Percentiles rank a stretch among this genome's conserved stretches.
phyloP scores from a whole-genome alignment of 768 basidiomycete species.

The Suillus weaverae region DNA sequence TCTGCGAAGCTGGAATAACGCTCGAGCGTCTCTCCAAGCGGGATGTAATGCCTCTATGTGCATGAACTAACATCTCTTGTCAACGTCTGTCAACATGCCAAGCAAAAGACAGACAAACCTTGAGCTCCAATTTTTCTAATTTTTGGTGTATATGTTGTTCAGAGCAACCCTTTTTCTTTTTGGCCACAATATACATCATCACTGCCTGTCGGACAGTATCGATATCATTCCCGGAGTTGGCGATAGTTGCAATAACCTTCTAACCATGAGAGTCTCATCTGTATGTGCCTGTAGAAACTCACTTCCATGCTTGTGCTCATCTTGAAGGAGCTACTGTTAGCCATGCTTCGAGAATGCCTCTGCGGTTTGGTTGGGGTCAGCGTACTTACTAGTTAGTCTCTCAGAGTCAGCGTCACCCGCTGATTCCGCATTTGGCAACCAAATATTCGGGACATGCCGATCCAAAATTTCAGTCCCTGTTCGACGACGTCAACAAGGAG shows the following conservation, averaged over 20 bases:
- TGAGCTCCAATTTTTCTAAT: background rate
- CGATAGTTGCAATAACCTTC: background rate
- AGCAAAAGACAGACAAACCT: background rate
- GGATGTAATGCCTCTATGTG: background rate
- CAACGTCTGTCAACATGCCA: background rate
- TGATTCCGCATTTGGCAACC: background rate
- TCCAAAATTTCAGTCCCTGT: conserved; percentile 23
- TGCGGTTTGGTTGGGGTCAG: background rate
- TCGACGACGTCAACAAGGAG: conserved; percentile 38
- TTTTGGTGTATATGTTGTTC: background rate
- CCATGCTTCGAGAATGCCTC: background rate
- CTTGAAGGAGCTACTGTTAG: background rate
- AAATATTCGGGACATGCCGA: conserved; percentile 10
- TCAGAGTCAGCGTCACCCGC: no score
- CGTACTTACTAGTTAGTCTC: no score
- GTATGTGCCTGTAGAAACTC: background rate
- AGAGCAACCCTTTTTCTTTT: background rate
- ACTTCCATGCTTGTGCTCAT: background rate
- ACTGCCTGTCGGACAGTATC: background rate
- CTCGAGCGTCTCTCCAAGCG: background rate
- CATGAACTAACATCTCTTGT: background rate
- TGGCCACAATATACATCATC: background rate
- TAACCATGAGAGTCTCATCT: background rate
- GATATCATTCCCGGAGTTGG: background rate
- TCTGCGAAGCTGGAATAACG: background rate